Conservation (phyloP, 306 rosid species). For the Vigna mungo region DNA sequence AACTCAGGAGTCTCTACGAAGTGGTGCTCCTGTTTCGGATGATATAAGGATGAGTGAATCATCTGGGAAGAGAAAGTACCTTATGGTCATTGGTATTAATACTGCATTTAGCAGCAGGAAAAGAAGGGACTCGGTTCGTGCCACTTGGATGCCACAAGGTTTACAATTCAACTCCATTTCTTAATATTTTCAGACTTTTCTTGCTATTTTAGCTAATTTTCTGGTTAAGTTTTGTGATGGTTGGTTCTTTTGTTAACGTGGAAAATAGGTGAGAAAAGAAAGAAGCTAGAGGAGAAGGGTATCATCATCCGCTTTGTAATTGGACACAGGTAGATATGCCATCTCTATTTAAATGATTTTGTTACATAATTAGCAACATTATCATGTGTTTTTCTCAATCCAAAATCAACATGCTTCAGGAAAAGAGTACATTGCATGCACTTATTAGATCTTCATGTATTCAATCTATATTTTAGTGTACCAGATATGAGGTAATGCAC, state of each 20-base stretch:
- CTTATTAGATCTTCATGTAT: neutral
- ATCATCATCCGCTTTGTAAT: constrained; percentile 89
- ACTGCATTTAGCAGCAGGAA: constrained; percentile 99
- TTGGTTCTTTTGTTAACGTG: constrained; percentile 50
- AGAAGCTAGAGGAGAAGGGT: constrained; percentile 97
- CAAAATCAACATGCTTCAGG: neutral
- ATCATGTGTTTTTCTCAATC: constrained; percentile 10
- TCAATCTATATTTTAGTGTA: neutral
- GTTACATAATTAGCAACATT: neutral
- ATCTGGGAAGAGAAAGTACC: constrained; percentile 69
- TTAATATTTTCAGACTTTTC: constrained; percentile 2
- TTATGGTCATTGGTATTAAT: constrained; percentile 93
- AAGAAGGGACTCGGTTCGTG: constrained; percentile 97
- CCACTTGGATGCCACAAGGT: constrained; percentile 99
- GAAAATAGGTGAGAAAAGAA: constrained; percentile 84
- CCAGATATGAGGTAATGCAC: constrained; percentile 17
- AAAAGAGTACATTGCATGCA: neutral
- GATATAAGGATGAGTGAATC: constrained; percentile 55
- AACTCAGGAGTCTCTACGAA: constrained; percentile 74
- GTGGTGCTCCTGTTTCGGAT: constrained; percentile 74
- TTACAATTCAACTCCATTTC: constrained; percentile 28
- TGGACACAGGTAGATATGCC: constrained; percentile 81
- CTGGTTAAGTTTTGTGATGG: constrained; percentile 43
- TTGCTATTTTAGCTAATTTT: neutral
- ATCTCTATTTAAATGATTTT: constrained; percentile 26